phyloP scores from a whole-genome alignment of 78 protist genomes.

The Mastigamoeba balamuthi region DNA sequence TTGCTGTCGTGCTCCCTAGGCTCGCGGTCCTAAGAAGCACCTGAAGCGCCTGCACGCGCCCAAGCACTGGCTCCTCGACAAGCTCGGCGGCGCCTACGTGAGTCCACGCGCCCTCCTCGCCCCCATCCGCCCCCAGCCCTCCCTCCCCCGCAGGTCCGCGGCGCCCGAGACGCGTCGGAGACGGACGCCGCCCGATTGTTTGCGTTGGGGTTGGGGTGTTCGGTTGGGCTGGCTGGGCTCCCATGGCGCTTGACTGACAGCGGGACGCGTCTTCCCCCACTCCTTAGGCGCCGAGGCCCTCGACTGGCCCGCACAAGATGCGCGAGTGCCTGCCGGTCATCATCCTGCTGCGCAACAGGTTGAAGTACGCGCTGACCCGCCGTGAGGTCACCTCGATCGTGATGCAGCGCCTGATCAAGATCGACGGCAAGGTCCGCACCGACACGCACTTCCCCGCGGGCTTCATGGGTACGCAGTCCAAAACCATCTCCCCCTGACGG shows the following conservation, averaged over 20 bases:
- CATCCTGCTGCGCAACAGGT: constrained; percentile 92
- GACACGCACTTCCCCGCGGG: constrained; percentile 97
- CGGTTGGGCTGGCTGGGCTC: no score
- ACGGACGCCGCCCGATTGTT: no score
- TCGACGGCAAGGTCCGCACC: constrained; percentile 95
- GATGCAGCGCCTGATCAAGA: constrained; percentile 84
- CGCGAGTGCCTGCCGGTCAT: constrained; percentile 97
- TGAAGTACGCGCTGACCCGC: constrained; percentile 95
- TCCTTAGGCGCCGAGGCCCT: constrained; percentile 87
- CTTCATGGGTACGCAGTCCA: constrained; percentile 82
- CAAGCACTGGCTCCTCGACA: constrained; percentile 97
- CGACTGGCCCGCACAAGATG: constrained; percentile 98
- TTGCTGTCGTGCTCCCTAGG: no score
- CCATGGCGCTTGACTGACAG: background rate
- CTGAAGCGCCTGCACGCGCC: constrained; percentile 97
- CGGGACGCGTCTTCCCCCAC: background rate
- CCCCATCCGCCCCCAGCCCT: background rate
- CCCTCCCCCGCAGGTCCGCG: background rate
- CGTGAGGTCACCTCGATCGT: constrained; percentile 86
- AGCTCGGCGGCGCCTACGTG: constrained; percentile 88
- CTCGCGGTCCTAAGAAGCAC: constrained; percentile 94
- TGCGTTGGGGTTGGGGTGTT: background rate
- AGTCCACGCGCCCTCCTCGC: constrained; percentile 2
- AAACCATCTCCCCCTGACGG: no score
- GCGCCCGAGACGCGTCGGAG: no score